phyloP scores from a whole-genome alignment of 192 early-diverging fungal species.

The Backusella morwellensis region DNA sequence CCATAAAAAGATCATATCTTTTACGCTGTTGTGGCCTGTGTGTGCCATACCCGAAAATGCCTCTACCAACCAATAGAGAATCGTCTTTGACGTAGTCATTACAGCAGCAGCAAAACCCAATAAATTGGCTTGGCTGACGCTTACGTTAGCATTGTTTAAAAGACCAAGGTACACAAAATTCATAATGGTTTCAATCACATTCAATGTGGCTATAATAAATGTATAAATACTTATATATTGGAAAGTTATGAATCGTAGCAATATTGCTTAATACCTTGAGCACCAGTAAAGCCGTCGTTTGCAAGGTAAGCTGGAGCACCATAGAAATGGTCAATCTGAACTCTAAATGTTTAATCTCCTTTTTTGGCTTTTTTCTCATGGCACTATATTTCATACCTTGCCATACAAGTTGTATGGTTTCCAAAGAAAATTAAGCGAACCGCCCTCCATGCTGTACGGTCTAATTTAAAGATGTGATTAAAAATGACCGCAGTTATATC shows the following conservation, averaged over 20 bases:
- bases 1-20: slow-evolving; percentile 18
- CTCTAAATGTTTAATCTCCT: neutral
- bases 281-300: slow-evolving; percentile 35
- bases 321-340: slow-evolving; percentile 36
- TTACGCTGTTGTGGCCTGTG: slow-evolving; percentile 23
- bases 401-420: slow-evolving; percentile 35
- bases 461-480: neutral
- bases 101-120: slow-evolving; percentile 27
- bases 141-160: neutral
- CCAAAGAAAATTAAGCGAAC: slow-evolving; percentile 28
- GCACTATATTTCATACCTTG: slow-evolving; percentile 15
- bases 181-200: slow-evolving; percentile 27
- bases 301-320: slow-evolving; percentile 23
- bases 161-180: slow-evolving; percentile 22
- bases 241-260: too few relatives aligned
- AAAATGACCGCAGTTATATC: neutral
- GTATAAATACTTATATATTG: neutral
- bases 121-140: slow-evolving; percentile 16
- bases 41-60: slow-evolving; percentile 27
- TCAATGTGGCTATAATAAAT: slow-evolving; percentile 19
- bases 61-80: slow-evolving; percentile 34
- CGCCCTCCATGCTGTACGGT: slow-evolving; percentile 32
- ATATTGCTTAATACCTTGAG: slow-evolving; percentile 22
- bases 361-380: neutral
- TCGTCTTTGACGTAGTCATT: slow-evolving; percentile 32